These are phyloP conservation scores for Gymnopus androsaceus DNA, from an alignment of 1,284 basidiomycete genomes.

Conservation along the genomic window DNA sequence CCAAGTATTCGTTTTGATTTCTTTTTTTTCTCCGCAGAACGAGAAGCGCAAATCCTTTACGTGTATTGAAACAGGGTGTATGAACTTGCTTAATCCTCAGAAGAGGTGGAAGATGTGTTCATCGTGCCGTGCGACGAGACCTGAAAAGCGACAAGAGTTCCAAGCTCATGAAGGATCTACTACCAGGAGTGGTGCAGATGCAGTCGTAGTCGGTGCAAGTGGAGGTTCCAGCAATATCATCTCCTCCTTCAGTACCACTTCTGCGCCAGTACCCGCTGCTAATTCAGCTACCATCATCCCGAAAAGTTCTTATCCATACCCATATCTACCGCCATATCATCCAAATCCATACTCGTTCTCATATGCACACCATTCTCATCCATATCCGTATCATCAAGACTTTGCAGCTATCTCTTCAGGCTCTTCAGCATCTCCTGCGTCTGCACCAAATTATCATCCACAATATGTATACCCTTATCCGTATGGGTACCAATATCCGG, in stretches of 20 bases:
- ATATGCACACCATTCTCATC: too few species aligned
- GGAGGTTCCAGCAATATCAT: too few species aligned
- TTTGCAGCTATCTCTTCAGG: too few species aligned
- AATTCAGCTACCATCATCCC: too few species aligned
- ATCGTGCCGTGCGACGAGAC: slow-evolving; percentile 32
- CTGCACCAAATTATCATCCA: background rate
- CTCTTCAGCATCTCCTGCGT: background rate
- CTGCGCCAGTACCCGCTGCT: too few species aligned
- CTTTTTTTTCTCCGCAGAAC: slow-evolving; percentile 4
- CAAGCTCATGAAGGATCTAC: too few species aligned
- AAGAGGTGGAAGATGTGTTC: slow-evolving; percentile 51
- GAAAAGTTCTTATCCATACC: background rate
- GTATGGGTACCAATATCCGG: background rate
- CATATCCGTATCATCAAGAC: too few species aligned
- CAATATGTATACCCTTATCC: background rate
- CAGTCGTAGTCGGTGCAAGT: too few species aligned
- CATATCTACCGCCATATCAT: background rate
- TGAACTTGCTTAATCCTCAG: slow-evolving; percentile 43
- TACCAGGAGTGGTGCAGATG: too few species aligned
- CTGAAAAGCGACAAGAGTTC: too few species aligned
- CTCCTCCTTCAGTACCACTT: too few species aligned
- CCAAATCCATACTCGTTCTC: background rate
- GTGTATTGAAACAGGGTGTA: slow-evolving; percentile 44
- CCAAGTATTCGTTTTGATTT: too few species aligned
- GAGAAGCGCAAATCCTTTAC: slow-evolving; percentile 34